These are phyloP conservation scores for Fusarium sp. DNA, from an alignment of 2,329 filamentous ascomycete genomes.

Conservation along the genomic window DNA sequence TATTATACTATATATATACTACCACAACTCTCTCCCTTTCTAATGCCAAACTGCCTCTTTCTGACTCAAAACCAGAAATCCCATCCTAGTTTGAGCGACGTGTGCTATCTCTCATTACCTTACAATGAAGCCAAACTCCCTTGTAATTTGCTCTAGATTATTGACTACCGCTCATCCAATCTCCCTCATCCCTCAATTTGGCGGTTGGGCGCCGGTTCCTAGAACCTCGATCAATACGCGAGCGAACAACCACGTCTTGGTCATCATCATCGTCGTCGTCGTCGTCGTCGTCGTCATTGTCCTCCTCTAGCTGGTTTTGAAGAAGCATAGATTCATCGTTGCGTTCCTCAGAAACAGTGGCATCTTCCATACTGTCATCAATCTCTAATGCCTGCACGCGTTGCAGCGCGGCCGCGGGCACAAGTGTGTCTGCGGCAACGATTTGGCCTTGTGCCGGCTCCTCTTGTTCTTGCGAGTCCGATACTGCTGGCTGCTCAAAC, in stretches of 20 bases:
- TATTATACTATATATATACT: neutral
- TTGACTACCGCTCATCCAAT: constrained; percentile 27
- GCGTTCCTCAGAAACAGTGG: constrained; percentile 50
- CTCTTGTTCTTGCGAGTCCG: constrained; percentile 21
- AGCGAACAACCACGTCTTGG: constrained; percentile 51
- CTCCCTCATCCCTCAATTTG: constrained; percentile 55
- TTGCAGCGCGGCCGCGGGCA: constrained; percentile 16
- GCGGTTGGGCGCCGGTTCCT: constrained; percentile 54
- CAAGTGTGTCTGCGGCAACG: constrained; percentile 28
- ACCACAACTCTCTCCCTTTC: constrained; percentile 1
- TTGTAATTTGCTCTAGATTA: constrained; percentile 12
- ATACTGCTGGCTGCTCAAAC: constrained; percentile 9
- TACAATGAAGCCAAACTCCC: constrained; percentile 9
- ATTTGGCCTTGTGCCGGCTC: constrained; percentile 28
- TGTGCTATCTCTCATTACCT: constrained; percentile 15
- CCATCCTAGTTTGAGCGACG: constrained; percentile 17
- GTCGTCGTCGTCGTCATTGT: constrained; percentile 50
- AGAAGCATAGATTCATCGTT: constrained; percentile 31
- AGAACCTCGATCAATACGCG: constrained; percentile 41
- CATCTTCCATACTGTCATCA: constrained; percentile 46
- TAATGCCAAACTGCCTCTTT: constrained; percentile 6
- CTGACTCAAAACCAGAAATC: constrained; percentile 16
- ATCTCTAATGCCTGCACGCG: constrained; percentile 10
- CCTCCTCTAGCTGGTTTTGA: constrained; percentile 43
- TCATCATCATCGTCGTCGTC: constrained; percentile 50